phyloP scores from a whole-genome alignment of 2,329 filamentous ascomycete genomes.

The Sarocladium oryzae region DNA sequence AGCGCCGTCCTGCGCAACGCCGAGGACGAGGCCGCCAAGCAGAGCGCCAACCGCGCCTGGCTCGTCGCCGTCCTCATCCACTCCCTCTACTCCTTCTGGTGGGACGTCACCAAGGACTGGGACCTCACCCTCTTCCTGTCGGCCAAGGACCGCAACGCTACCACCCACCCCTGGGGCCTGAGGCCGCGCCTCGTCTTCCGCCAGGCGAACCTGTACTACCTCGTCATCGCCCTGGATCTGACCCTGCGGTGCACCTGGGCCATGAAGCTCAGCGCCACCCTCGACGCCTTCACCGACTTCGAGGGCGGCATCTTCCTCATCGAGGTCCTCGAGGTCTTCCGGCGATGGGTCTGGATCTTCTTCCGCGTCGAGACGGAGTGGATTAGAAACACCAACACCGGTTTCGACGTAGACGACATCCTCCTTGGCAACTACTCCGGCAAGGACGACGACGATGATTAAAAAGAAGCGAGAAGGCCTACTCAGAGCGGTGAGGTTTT shows the following conservation, averaged over 20 bases:
- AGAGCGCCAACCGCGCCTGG: conserved; percentile 52
- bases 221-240: conserved; percentile 71
- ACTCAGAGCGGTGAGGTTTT: too few species aligned
- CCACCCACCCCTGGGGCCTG: conserved; percentile 69
- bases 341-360: conserved; percentile 96
- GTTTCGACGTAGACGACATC: conserved; percentile 62
- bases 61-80: conserved; percentile 71
- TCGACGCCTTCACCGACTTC: conserved; percentile 78
- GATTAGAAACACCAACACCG: conserved; percentile 50
- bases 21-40: conserved; percentile 34
- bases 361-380: conserved; percentile 93
- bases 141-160: conserved; percentile 47
- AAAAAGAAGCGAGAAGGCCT: too few species aligned
- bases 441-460: conserved; percentile 44
- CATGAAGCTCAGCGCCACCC: conserved; percentile 73
- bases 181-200: conserved; percentile 69
- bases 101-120: conserved; percentile 97
- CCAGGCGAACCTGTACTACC: conserved; percentile 71
- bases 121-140: conserved; percentile 76
- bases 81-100: conserved; percentile 94
- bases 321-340: conserved; percentile 77
- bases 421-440: conserved; percentile 65
- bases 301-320: conserved; percentile 86
- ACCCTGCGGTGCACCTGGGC: conserved; percentile 85
- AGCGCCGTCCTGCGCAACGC: conserved; percentile 64